Evolutionary conservation across 768 basidiomycete species (phyloP).

Genomic region (Trametopsis cervina): DNA sequence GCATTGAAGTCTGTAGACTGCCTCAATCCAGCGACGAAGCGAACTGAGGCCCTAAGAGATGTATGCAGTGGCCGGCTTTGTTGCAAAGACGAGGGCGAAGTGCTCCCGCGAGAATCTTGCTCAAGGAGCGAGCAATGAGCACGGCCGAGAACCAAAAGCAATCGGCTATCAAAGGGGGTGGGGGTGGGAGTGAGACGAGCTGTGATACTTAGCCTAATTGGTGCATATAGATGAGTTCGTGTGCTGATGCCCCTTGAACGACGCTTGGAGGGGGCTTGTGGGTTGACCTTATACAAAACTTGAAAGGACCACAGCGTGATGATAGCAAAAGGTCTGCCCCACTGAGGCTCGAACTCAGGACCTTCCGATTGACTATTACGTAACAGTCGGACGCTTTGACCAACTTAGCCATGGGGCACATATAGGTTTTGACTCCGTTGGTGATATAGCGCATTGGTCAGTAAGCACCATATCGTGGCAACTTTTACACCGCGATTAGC

Average conservation of each 20-base stretch:
- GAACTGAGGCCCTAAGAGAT: no score
- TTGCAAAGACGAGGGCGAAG: no score
- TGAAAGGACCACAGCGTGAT: slow-evolving; percentile 7
- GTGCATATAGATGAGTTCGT: not conserved
- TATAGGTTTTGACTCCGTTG: no score
- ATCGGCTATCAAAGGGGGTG: not conserved
- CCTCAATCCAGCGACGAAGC: no score
- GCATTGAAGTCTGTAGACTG: no score
- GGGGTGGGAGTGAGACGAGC: not conserved
- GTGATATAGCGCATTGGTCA: no score
- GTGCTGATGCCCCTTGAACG: not conserved
- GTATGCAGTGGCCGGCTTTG: no score
- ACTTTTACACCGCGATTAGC: no score
- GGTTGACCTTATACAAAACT: slow-evolving; percentile 1
- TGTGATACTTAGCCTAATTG: not conserved
- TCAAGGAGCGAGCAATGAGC: no score
- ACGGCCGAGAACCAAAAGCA: no score
- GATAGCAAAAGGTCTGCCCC: slow-evolving; percentile 31
- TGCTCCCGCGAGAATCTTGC: no score
- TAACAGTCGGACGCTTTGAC: slow-evolving; percentile 47
- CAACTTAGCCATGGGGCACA: slow-evolving; percentile 47
- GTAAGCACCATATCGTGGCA: no score
- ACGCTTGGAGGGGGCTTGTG: not conserved
- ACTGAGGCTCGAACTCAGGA: slow-evolving; percentile 49
- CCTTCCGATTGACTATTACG: slow-evolving; percentile 32